phyloP scores from a whole-genome alignment of 441 rosid genomes.

The Jatropha podagrica region DNA sequence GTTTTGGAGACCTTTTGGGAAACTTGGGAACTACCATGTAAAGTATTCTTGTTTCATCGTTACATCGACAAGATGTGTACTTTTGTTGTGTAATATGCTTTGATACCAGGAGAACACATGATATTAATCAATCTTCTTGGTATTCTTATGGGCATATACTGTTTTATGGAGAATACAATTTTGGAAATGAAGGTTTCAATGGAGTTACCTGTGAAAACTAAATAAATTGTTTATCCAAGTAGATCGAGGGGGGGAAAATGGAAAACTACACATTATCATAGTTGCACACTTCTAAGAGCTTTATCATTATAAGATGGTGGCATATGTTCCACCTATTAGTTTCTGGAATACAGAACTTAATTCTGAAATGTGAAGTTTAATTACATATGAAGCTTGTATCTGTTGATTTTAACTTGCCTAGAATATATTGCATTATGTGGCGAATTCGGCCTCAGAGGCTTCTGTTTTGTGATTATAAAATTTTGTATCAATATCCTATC shows the following conservation, averaged over 20 bases:
- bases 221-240: neutral
- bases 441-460: neutral
- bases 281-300: neutral
- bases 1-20: slow-evolving; percentile 91
- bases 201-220: neutral
- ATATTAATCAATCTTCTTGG: neutral
- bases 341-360: neutral
- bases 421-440: neutral
- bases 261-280: neutral
- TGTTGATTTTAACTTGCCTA: neutral
- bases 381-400: neutral
- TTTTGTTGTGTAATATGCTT: neutral
- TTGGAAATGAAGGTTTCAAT: neutral
- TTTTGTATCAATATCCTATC: neutral
- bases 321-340: neutral
- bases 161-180: too few species aligned
- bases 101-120: slow-evolving; percentile 3
- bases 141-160: neutral
- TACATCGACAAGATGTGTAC: neutral
- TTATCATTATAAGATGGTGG: neutral
- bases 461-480: slow-evolving; percentile 4
- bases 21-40: slow-evolving; percentile 92
- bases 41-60: slow-evolving; percentile 20
- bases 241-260: neutral
- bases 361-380: neutral